Conservation (phyloP, 2,329 filamentous ascomycete genomes). For the Trichophyton simii region DNA sequence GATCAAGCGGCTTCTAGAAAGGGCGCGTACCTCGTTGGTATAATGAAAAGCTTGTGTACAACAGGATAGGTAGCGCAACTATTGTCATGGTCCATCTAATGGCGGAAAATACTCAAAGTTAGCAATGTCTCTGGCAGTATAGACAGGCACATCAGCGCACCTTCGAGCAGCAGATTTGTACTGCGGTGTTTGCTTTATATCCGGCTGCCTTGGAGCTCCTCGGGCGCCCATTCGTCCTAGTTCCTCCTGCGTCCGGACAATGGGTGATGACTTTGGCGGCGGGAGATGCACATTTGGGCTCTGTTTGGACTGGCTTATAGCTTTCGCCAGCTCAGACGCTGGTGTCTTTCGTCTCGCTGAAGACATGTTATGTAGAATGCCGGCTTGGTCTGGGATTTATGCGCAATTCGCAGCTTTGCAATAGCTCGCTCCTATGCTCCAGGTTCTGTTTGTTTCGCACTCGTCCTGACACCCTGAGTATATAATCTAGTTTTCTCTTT, state of each 20-base stretch:
- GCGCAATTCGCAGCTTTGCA: not conserved
- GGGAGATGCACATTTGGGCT: not conserved
- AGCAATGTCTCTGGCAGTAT: not conserved
- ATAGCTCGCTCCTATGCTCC: not conserved
- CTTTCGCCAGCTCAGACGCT: not conserved
- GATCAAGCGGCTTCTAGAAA: not conserved
- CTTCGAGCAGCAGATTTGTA: slow-evolving; percentile 29
- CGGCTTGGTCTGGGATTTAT: not conserved
- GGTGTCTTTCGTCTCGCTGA: not conserved
- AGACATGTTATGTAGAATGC: not conserved
- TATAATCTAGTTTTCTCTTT: too few species aligned
- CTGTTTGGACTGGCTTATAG: not conserved
- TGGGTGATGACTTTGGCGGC: not conserved
- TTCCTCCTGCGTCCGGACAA: not conserved
- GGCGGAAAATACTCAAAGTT: not conserved
- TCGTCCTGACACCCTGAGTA: too few species aligned
- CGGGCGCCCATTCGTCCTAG: not conserved
- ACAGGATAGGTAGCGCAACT: slow-evolving; percentile 19
- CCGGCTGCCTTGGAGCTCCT: slow-evolving; percentile 9
- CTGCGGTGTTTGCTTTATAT: slow-evolving; percentile 31
- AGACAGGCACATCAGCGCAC: slow-evolving; percentile 17
- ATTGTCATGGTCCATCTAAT: slow-evolving; percentile 19
- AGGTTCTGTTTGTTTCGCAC: not conserved
- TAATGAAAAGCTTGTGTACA: slow-evolving; percentile 19
- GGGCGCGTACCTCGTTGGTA: slow-evolving; percentile 16